Percentiles rank a stretch among this genome's conserved stretches.
phyloP scores from a whole-genome alignment of 768 basidiomycete species.

The Amanita pseudoporphyria region DNA sequence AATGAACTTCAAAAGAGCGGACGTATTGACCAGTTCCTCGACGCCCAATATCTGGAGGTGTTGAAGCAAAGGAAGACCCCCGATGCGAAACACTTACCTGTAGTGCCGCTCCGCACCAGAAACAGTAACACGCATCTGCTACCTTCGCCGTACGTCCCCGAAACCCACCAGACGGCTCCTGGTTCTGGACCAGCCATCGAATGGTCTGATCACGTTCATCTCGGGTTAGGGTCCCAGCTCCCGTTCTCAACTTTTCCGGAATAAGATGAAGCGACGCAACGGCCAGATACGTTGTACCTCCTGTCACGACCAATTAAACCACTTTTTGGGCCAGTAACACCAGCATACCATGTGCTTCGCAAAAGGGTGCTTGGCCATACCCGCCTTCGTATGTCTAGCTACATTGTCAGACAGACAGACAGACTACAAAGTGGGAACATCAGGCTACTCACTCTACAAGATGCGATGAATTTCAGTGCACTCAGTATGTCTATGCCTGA shows the following conservation, averaged over 20 bases:
- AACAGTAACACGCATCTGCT: slow-evolving; percentile 92
- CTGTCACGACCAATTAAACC: slow-evolving; percentile 25
- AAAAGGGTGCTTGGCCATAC: slow-evolving; percentile 71
- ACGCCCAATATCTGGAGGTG: slow-evolving; percentile 57
- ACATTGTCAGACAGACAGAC: slow-evolving; percentile 6
- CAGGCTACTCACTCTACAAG: slow-evolving; percentile 54
- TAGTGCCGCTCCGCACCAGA: slow-evolving; percentile 86
- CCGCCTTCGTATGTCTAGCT: slow-evolving; percentile 88
- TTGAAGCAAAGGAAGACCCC: background rate
- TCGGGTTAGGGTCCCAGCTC: slow-evolving; percentile 19
- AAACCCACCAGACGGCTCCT: slow-evolving; percentile 67
- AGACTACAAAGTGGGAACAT: slow-evolving; percentile 1
- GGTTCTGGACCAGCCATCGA: slow-evolving; percentile 73
- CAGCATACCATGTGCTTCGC: slow-evolving; percentile 67
- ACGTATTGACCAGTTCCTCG: slow-evolving; percentile 43
- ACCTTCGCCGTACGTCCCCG: slow-evolving; percentile 82
- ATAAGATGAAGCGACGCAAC: slow-evolving; percentile 63
- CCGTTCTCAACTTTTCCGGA: slow-evolving; percentile 16
- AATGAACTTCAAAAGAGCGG: slow-evolving; percentile 54
- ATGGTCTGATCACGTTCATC: slow-evolving; percentile 45
- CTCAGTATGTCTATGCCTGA: slow-evolving; percentile 53
- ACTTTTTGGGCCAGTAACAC: background rate
- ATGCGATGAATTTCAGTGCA: slow-evolving; percentile 54
- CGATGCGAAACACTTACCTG: slow-evolving; percentile 35
- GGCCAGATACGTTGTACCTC: slow-evolving; percentile 91